Evolutionary conservation across 805 yeast genomes (phyloP).

Genomic region (Allodekkera sacchari): DNA sequence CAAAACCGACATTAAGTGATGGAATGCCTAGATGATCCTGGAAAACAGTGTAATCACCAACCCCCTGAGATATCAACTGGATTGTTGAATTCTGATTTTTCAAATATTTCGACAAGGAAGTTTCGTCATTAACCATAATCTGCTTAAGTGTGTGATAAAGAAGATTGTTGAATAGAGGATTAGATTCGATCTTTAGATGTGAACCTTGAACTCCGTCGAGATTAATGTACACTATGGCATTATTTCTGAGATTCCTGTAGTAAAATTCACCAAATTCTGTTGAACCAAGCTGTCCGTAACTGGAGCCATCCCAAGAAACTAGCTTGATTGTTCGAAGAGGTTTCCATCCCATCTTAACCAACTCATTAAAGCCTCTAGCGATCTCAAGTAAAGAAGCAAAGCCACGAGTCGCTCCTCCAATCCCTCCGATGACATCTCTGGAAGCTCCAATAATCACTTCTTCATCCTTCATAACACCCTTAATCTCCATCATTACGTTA

Average conservation of each 20-base stretch:
- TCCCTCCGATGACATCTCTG: constrained; percentile 44
- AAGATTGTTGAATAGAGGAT: constrained; percentile 47
- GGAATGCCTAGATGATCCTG: constrained; percentile 66
- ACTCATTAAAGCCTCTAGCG: constrained; percentile 39
- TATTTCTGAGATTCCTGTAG: constrained; percentile 29
- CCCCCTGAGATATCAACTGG: constrained; percentile 36
- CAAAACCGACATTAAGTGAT: constrained; percentile 42
- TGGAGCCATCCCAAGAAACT: constrained; percentile 36
- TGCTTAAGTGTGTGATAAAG: constrained; percentile 37
- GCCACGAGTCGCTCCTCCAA: constrained; percentile 45
- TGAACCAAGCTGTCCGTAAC: constrained; percentile 45
- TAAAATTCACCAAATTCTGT: constrained; percentile 49
- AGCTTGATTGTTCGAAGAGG: constrained; percentile 33
- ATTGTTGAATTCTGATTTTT: constrained; percentile 27
- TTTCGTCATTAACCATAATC: constrained; percentile 33
- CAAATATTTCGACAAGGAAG: constrained; percentile 44
- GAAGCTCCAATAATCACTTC: constrained; percentile 48
- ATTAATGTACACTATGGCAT: constrained; percentile 43
- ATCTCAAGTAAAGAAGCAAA: constrained; percentile 42
- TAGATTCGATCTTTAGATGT: constrained; percentile 36
- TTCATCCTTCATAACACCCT: constrained; percentile 45
- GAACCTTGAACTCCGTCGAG: constrained; percentile 50
- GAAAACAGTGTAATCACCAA: constrained; percentile 48
- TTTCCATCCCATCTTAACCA: constrained; percentile 37
- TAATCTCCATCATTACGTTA: constrained; percentile 46